These are phyloP conservation scores for Larix kaempferi DNA, from an alignment of 75 land plant species.

Conservation along the genomic window DNA sequence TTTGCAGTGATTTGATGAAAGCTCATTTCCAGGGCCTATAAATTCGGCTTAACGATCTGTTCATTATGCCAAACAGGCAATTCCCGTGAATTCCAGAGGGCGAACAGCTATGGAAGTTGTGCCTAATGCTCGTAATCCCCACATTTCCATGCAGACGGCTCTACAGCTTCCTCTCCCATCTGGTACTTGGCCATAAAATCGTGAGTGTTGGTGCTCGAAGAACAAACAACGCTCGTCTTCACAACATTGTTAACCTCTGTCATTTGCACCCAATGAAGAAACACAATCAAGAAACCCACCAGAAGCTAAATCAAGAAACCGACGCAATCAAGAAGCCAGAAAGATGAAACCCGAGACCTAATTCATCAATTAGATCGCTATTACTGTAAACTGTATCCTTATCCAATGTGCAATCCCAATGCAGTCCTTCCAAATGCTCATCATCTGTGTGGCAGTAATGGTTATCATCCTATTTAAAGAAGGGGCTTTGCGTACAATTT, in stretches of 20 bases:
- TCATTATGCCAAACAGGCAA: slow-evolving; percentile 60
- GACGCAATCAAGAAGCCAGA: too few species aligned
- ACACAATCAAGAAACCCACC: neutral
- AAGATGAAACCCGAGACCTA: neutral
- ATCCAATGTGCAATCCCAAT: slow-evolving; percentile 7
- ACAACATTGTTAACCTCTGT: neutral
- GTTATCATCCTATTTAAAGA: slow-evolving; percentile 1
- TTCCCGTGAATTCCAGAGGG: slow-evolving; percentile 34
- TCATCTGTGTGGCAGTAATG: neutral
- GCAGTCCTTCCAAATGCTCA: neutral
- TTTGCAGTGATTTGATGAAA: slow-evolving; percentile 19
- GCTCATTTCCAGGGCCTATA: slow-evolving; percentile 65
- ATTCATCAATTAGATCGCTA: neutral
- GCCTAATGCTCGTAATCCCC: slow-evolving; percentile 64
- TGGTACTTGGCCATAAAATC: neutral
- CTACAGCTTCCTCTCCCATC: neutral
- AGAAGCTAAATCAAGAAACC: too few species aligned
- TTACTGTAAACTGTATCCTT: neutral
- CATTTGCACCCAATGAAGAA: neutral
- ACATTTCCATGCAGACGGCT: slow-evolving; percentile 15
- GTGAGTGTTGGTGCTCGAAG: neutral
- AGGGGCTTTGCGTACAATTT: neutral
- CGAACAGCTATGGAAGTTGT: slow-evolving; percentile 45
- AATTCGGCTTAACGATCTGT: slow-evolving; percentile 43
- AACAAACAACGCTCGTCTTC: too few species aligned